Percentiles rank a stretch among this genome's conserved stretches.
Conservation (phyloP, 2,329 filamentous ascomycete genomes). For the Penicillium sp. region DNA sequence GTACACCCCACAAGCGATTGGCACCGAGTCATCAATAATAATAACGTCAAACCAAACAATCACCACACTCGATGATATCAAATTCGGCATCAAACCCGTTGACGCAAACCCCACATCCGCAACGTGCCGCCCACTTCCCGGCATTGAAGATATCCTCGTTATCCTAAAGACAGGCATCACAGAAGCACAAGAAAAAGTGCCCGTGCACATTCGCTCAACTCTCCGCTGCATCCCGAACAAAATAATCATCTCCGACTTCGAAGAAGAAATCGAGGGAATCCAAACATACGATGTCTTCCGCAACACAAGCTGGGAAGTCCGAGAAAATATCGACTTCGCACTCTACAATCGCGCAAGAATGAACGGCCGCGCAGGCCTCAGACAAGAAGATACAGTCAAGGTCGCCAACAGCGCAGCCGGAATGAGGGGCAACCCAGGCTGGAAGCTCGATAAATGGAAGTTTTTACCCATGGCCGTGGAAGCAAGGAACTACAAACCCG, state of each 20-base stretch:
- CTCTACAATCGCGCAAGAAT: slow-evolving; percentile 44
- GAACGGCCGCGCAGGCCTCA: slow-evolving; percentile 39
- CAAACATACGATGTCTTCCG: slow-evolving; percentile 53
- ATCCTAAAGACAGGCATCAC: slow-evolving; percentile 60
- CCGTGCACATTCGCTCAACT: slow-evolving; percentile 55
- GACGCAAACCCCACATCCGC: slow-evolving; percentile 3
- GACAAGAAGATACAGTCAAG: slow-evolving; percentile 23
- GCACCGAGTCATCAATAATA: neutral
- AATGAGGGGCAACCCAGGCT: slow-evolving; percentile 43
- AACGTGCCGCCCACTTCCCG: slow-evolving; percentile 36
- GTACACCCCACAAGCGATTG: neutral
- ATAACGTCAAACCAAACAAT: neutral
- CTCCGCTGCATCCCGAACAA: slow-evolving; percentile 57
- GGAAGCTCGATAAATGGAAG: slow-evolving; percentile 58
- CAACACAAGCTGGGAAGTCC: slow-evolving; percentile 32
- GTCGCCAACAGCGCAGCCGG: slow-evolving; percentile 31
- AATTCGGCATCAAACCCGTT: neutral
- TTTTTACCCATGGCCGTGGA: slow-evolving; percentile 56
- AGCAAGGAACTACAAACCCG: slow-evolving; percentile 41
- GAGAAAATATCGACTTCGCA: slow-evolving; percentile 20
- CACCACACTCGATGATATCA: neutral
- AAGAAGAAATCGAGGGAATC: slow-evolving; percentile 52
- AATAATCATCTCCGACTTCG: slow-evolving; percentile 60
- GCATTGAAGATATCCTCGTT: slow-evolving; percentile 55
- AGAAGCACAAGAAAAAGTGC: slow-evolving; percentile 56